Percentiles rank a stretch among this genome's conserved stretches.
Evolutionary conservation across 257 asterid species (phyloP).

Genomic region (Pogostemon cablin): DNA sequence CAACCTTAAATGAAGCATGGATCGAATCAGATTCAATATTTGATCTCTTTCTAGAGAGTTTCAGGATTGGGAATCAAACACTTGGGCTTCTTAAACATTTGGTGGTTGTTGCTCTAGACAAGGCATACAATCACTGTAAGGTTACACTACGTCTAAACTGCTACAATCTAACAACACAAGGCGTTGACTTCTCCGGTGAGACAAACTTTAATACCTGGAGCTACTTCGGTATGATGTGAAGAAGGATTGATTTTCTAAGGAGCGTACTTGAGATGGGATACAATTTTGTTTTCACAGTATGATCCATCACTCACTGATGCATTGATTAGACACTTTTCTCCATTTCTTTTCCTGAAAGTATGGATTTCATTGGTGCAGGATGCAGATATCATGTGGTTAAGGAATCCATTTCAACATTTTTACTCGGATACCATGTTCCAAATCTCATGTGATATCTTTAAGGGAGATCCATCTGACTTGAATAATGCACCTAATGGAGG

Average conservation of each 20-base stretch:
- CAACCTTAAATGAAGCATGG: slow-evolving; percentile 61
- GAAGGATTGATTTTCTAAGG: slow-evolving; percentile 48
- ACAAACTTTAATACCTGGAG: slow-evolving; percentile 43
- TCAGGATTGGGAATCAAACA: slow-evolving; percentile 52
- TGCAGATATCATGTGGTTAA: slow-evolving; percentile 64
- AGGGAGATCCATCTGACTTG: slow-evolving; percentile 32
- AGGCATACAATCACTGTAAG: slow-evolving; percentile 44
- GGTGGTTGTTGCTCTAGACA: slow-evolving; percentile 56
- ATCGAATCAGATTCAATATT: slow-evolving; percentile 45
- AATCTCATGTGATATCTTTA: slow-evolving; percentile 48
- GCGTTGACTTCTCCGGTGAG: slow-evolving; percentile 46
- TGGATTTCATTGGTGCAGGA: slow-evolving; percentile 39
- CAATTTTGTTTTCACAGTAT: slow-evolving; percentile 60
- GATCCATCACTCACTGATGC: neutral
- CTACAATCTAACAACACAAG: slow-evolving; percentile 40
- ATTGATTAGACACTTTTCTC: neutral
- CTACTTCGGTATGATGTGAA: slow-evolving; percentile 62
- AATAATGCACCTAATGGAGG: slow-evolving; percentile 58
- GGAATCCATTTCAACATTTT: slow-evolving; percentile 53
- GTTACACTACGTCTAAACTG: slow-evolving; percentile 42
- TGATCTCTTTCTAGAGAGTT: slow-evolving; percentile 60
- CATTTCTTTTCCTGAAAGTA: neutral
- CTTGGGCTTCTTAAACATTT: slow-evolving; percentile 47
- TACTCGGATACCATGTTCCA: slow-evolving; percentile 49
- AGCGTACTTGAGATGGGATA: slow-evolving; percentile 51